Evolutionary conservation across 1,139 yeast species (phyloP).

Genomic region (Yamadazyma songkhlaensis): DNA sequence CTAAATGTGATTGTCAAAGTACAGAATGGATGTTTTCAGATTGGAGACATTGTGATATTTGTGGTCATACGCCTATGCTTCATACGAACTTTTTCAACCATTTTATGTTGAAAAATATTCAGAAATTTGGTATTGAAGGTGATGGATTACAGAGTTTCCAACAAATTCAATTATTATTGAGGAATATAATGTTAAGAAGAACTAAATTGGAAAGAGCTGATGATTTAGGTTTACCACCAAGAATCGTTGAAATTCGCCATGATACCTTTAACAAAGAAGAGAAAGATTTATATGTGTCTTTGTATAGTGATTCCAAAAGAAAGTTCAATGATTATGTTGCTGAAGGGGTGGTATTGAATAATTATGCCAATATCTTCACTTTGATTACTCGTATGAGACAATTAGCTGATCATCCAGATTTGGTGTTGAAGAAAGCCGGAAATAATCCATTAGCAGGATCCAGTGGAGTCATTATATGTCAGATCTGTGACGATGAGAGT

Average conservation of each 20-base stretch:
- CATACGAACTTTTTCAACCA: conserved; percentile 95
- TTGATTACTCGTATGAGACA: conserved; percentile 96
- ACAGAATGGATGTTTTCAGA: conserved; percentile 82
- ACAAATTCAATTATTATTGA: conserved; percentile 68
- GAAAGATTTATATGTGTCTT: conserved; percentile 81
- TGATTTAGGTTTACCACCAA: conserved; percentile 94
- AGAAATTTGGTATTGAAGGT: conserved; percentile 75
- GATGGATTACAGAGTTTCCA: conserved; percentile 77
- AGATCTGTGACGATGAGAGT: conserved; percentile 94
- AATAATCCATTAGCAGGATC: conserved; percentile 34
- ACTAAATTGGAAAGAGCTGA: conserved; percentile 96
- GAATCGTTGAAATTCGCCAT: conserved; percentile 82
- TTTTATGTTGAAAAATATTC: conserved; percentile 89
- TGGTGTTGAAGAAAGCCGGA: conserved; percentile 68
- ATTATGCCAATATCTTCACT: conserved; percentile 95
- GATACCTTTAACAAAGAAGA: conserved; percentile 93
- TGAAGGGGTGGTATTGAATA: conserved; percentile 91
- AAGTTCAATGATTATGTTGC: conserved; percentile 87
- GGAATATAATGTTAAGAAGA: conserved; percentile 85
- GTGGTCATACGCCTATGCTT: conserved; percentile 91
- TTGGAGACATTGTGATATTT: conserved; percentile 76
- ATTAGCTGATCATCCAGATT: conserved; percentile 96
- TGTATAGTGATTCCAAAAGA: conserved; percentile 83
- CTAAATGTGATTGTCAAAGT: conserved; percentile 81
- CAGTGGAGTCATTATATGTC: conserved; percentile 77